Base-by-base conservation (phyloP, 805 yeast genomes). In the Candida saitoana region DNA sequence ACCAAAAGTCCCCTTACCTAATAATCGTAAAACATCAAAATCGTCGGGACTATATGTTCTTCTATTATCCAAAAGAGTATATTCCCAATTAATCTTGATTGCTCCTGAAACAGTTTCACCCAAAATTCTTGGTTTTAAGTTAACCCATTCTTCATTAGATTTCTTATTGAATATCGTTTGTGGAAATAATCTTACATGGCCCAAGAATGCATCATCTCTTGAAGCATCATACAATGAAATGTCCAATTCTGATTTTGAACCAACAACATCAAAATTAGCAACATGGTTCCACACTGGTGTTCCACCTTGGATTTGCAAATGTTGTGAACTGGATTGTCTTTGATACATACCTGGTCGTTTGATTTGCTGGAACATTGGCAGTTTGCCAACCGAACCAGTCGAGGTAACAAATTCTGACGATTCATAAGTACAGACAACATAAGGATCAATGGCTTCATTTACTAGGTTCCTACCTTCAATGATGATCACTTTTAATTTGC, bases 1-100 rank as follows among this genome's bases (percentile, higher is more conserved):
- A 24, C 99, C 99, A 71, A 91, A 91, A 1, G 98, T 93, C 41
- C 99, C 99, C 60, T 88, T 89, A 47, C 99, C 99, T 47, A 91
- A 71, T 40, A 91, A 71, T 56, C 96, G 76, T 54, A 93, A 76
- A 14, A 91, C 88, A 61, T 90, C 96, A 63, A 93, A 93, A 65
- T 93, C 98, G 39, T 83, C 84, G 4, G 99, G 99, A 1, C 96
- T 96, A 57, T 84, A 87, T 52, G 84, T 87, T 53, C 80, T 79
- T 61, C 86, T 84, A 39, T 79, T 70, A 16, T 85, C 80, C 27
- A 79, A 68, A 36, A 79, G 79, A 12, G 71, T 56, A 63, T 82
- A 91, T 49, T 80, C 81, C 74, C 90, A 79, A 49, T 79, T 74
- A 42, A 93, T 80, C 51, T 80, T 79, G 45, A 91, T 80, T 41